Base-by-base conservation (phyloP, 1,284 basidiomycete genomes). In the Peniophora sp. region DNA sequence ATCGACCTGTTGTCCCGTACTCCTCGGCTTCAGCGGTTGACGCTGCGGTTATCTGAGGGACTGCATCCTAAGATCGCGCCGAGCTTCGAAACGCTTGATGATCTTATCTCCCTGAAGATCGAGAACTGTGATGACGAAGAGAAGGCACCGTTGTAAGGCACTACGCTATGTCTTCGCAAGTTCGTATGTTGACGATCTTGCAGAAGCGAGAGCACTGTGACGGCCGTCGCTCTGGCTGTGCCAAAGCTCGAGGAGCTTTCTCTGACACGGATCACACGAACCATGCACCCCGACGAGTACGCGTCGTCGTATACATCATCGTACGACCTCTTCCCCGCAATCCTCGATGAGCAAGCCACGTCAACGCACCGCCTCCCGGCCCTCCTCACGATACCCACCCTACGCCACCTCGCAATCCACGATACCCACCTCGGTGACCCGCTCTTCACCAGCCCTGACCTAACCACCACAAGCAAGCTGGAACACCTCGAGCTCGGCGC, bases 391-490 rank as follows among this genome's bases (percentile, higher is more conserved):
- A 72, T 88, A 45, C 74, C 78, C 3, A 71, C 76, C 47, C 75
- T 88, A 41, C 74, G 70, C 39, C 76, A 74, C 54, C 79, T 88
- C 55, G 71, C 73, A 49, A 79, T 88, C 56, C 76, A 74, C 49
- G 83, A 86, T 59, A 86, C 83, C 0, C 83, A 84, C 64, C 74
- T 88, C 51, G 84, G 84, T 23, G 79, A 83, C 63, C 69, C 70
- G 36, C 68, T 69, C 24, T 85, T 81, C 79, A 64, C 71, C 19
- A 68, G 69, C 32, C 70, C 70, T 9, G 38, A 49, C 47, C 41
- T 54, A 3, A 69, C 73, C 25, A 68, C 77, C 48, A 61, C 62
- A 22, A 80, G 78, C 61, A 70, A 70, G 16, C 70, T 85, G 39
- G 68, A 82, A 55, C 67, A 78, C 35, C 71, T 85, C 48, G 79